Evolutionary conservation across 768 basidiomycete species (phyloP).

Genomic region (Myochromella boudieri): DNA sequence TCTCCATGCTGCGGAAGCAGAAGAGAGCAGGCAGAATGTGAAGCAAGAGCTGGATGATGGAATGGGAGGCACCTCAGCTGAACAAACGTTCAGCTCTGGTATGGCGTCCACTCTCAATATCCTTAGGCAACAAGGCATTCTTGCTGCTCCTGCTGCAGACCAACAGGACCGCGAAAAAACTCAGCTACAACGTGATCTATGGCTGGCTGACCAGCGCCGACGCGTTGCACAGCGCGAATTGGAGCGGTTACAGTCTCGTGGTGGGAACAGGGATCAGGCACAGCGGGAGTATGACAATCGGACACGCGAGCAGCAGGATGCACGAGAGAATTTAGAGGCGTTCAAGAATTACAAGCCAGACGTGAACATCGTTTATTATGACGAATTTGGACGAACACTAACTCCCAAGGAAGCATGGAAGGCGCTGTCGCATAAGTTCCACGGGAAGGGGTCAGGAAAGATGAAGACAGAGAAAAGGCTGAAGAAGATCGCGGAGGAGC

Average conservation of each 20-base stretch:
- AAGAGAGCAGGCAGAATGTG: slow-evolving; percentile 38
- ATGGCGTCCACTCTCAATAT: slow-evolving; percentile 89
- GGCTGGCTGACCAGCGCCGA: slow-evolving; percentile 84
- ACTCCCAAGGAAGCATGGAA: slow-evolving; percentile 99
- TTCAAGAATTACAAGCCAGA: slow-evolving; percentile 98
- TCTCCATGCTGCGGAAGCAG: slow-evolving; percentile 61
- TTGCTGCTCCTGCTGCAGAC: slow-evolving; percentile 64
- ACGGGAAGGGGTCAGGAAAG: slow-evolving; percentile 95
- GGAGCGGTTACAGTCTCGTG: slow-evolving; percentile 74
- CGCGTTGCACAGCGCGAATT: slow-evolving; percentile 77
- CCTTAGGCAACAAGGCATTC: slow-evolving; percentile 88
- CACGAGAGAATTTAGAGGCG: slow-evolving; percentile 72
- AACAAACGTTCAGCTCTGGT: slow-evolving; percentile 80
- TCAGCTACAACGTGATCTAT: slow-evolving; percentile 83
- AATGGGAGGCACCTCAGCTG: slow-evolving; percentile 64
- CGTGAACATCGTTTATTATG: slow-evolving; percentile 93
- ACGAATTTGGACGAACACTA: slow-evolving; percentile 87
- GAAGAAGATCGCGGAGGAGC: slow-evolving; percentile 97
- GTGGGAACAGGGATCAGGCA: slow-evolving; percentile 87
- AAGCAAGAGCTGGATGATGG: slow-evolving; percentile 26
- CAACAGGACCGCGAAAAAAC: slow-evolving; percentile 74
- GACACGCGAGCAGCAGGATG: slow-evolving; percentile 87
- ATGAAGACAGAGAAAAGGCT: slow-evolving; percentile 96
- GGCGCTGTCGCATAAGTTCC: slow-evolving; percentile 95
- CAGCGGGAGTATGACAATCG: slow-evolving; percentile 95